Conservation (phyloP, 257 asterid genomes). For the Solanum sparsipilum region DNA sequence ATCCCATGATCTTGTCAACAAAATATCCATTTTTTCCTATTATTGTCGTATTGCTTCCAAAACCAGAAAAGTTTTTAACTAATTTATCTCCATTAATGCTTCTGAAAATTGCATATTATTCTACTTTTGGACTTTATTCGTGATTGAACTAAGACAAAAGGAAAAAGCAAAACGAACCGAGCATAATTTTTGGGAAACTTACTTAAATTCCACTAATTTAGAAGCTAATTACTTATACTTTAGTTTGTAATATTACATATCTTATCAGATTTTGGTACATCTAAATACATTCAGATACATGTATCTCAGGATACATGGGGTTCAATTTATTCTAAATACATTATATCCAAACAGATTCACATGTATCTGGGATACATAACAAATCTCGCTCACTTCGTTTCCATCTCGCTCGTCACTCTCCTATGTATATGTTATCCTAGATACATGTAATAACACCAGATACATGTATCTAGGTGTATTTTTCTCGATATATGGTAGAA, state of each 20-base stretch:
- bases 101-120: neutral
- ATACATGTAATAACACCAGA: no score
- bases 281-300: fast-evolving
- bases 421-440: fast-evolving
- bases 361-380: no score
- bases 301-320: no score
- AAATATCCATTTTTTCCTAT: neutral
- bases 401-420: no score
- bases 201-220: no score
- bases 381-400: fast-evolving
- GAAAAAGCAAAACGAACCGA: neutral
- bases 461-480: no score
- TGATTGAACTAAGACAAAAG: neutral
- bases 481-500: no score
- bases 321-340: fast-evolving
- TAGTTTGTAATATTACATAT: no score
- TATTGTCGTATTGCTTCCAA: neutral
- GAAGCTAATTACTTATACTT: no score
- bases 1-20: neutral
- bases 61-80: neutral
- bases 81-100: neutral
- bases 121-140: neutral
- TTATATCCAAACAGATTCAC: fast-evolving
- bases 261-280: no score
- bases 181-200: neutral